A percentile compares a stretch with the other conserved stretches of the same genome.
Evolutionary conservation across 2,329 filamentous ascomycete species (phyloP).

Genomic region (Neurospora sp.): DNA sequence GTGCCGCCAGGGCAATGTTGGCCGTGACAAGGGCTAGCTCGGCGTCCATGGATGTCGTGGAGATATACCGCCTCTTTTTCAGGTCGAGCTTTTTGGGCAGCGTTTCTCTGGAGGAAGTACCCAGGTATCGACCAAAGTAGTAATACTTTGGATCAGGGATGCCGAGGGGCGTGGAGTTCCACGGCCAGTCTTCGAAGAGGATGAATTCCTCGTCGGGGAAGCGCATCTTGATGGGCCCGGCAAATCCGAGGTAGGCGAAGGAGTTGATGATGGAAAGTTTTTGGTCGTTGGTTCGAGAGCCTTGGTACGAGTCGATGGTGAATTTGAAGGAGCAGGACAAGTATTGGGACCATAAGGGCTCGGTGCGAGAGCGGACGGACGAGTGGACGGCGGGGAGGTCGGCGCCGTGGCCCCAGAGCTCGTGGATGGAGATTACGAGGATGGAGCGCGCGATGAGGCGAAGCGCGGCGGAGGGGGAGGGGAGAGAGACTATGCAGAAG

Average conservation of each 20-base stretch:
- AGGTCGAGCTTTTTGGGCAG: conserved; percentile 69
- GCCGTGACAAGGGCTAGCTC: conserved; percentile 86
- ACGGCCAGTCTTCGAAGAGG: conserved; percentile 73
- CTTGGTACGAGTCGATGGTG: conserved; percentile 71
- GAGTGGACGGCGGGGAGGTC: conserved; percentile 60
- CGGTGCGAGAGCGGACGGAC: conserved; percentile 49
- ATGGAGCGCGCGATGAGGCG: conserved; percentile 67
- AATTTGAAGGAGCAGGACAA: conserved; percentile 67
- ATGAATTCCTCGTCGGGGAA: conserved; percentile 65
- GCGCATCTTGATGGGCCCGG: conserved; percentile 69
- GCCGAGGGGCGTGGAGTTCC: conserved; percentile 37
- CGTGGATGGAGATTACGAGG: conserved; percentile 73
- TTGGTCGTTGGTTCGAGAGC: conserved; percentile 51
- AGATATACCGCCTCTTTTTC: conserved; percentile 89
- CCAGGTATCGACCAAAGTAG: conserved; percentile 66
- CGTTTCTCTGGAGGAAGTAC: conserved; percentile 56
- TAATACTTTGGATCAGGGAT: conserved; percentile 48
- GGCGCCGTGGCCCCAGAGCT: conserved; percentile 71
- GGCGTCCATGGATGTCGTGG: conserved; percentile 94
- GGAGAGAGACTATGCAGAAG: conserved; percentile 68
- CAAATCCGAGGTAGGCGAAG: conserved; percentile 69
- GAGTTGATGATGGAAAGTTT: conserved; percentile 72
- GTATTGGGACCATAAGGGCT: conserved; percentile 57
- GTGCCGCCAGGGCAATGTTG: conserved; percentile 74
- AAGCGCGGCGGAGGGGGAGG: conserved; percentile 53